These are phyloP conservation scores for Tetragonia tetragonoides DNA, from an alignment of 148 eudicot species.

Conservation along the genomic window DNA sequence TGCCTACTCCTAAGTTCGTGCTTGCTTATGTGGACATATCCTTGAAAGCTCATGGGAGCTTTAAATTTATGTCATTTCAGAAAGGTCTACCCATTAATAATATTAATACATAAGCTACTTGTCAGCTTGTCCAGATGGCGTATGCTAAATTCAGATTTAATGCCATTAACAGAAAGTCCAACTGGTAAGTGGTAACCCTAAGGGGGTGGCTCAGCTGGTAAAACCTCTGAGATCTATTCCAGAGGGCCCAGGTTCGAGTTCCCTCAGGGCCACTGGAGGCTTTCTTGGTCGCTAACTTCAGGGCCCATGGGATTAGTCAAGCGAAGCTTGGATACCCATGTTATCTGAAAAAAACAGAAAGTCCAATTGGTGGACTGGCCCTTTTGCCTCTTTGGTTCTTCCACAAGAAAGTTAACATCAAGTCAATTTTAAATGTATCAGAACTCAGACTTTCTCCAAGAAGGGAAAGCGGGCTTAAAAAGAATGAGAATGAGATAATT, in stretches of 20 bases:
- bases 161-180: neutral
- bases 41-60: neutral
- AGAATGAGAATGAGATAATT: neutral
- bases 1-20: neutral
- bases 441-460: neutral
- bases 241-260: too few species aligned
- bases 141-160: neutral
- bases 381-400: neutral
- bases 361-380: neutral
- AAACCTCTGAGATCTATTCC: too few species aligned
- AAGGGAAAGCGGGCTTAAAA: neutral
- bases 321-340: too few species aligned
- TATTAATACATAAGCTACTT: neutral
- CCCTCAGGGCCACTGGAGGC: too few species aligned
- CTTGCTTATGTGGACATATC: neutral
- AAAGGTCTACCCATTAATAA: neutral
- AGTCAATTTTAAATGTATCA: neutral
- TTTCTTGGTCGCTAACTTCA: too few species aligned
- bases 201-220: too few species aligned
- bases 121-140: neutral
- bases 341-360: neutral
- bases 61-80: neutral
- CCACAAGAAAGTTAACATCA: conserved; percentile 2
- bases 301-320: too few species aligned
- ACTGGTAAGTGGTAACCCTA: too few species aligned